Base-by-base conservation (phyloP, 2,329 filamentous ascomycete species). In the Kalaharituber pfeilii region DNA sequence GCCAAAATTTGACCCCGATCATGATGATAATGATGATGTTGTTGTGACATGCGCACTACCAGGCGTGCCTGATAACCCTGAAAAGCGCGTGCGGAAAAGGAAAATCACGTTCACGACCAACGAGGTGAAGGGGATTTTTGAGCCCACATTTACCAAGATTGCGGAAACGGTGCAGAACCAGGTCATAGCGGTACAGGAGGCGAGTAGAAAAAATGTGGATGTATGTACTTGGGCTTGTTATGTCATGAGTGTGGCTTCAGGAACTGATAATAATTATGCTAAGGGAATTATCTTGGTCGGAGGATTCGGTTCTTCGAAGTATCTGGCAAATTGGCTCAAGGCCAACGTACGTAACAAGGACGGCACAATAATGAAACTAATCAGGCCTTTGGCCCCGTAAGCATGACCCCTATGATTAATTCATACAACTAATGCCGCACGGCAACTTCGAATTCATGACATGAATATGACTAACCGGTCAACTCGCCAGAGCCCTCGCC, bases 261-360 rank as follows among this genome's bases (percentile, higher is more conserved):
- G 25, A 49, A 56, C 50, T 53, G 60, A 55, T 60, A 53, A 20
- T 42, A 51, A 2, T 22, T 5, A 22, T 30, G 49, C 54, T 4
- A 78, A 77, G 9, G 82, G 83, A n/a, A 86, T 89, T 60, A 79
- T 88, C 30, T 73, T 89, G 3, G 84, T 89, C 0, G 84, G 84
- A 57, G 84, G 84, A 5, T 88, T 89, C 63, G 84, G 84, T 0
- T 81, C 86, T 69, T 84, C 79, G 66, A 79, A 85, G 64, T 85
- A 85, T 65, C 74, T 86, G 11, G 84, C 86, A 69, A 76, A 77
- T 11, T 45, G 42, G 42, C 20, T 45, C 9, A 20, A 45, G 20
- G 20, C 9, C 1, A 45, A 45, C 22, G 20, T 45, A n/a, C 13
- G 13, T 45, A 45, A 24, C 3, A n/a, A 45, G 20, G 42, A 45